These are phyloP conservation scores for Gomphus bonarii DNA, from an alignment of 1,284 basidiomycete species.

Conservation along the genomic window DNA sequence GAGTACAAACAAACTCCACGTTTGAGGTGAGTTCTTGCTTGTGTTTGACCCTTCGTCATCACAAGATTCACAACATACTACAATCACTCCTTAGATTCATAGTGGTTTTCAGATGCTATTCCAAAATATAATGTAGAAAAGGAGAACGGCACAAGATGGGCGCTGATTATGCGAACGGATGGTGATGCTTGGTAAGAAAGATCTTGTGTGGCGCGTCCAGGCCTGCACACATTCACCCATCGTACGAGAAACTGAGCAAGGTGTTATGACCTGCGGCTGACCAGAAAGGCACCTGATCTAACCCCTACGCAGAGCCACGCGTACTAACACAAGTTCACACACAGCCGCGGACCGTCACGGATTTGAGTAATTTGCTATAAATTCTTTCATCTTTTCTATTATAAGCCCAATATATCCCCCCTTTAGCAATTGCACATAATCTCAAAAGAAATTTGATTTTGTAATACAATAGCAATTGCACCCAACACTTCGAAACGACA, in stretches of 20 bases:
- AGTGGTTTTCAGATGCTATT: conserved; percentile 8
- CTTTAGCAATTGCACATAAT: neutral
- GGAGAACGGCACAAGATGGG: conserved; percentile 42
- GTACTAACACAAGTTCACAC: too few relatives aligned
- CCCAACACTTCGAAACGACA: conserved; percentile 46
- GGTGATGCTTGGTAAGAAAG: conserved; percentile 89
- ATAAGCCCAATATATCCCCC: too few relatives aligned
- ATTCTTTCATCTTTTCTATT: too few relatives aligned
- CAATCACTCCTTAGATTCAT: too few relatives aligned
- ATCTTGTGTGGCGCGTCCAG: conserved; percentile 76
- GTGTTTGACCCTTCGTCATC: too few relatives aligned
- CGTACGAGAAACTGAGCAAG: too few relatives aligned
- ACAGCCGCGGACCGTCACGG: conserved; percentile 49
- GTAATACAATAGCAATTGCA: conserved; percentile 46
- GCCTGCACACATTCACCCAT: neutral
- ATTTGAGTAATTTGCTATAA: conserved; percentile 52
- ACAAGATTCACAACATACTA: too few relatives aligned
- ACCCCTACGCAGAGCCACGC: conserved; percentile 65
- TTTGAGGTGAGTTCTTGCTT: conserved; percentile 53
- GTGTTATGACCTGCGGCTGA: conserved; percentile 5
- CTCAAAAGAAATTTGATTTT: neutral
- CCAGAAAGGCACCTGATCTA: too few relatives aligned
- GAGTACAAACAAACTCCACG: conserved; percentile 82
- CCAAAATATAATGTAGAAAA: conserved; percentile 48
- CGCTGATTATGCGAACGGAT: conserved; percentile 64